These are phyloP conservation scores for Linnemannia schmuckeri DNA, from an alignment of 192 early-diverging fungal species.

Conservation along the genomic window DNA sequence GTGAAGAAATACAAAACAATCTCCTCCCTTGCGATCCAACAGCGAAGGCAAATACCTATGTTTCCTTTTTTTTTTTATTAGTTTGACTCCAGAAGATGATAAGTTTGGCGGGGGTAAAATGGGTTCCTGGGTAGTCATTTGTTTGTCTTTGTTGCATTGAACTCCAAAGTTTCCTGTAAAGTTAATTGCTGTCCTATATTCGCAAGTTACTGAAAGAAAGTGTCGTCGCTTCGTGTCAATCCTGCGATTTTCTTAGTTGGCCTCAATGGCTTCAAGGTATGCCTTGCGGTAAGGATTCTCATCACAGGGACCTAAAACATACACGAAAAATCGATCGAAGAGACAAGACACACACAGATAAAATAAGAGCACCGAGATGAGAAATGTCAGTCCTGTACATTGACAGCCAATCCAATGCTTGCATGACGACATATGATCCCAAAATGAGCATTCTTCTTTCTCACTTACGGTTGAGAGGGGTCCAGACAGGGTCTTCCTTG, in stretches of 20 bases:
- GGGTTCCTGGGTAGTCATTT: neutral
- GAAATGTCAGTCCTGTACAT: neutral
- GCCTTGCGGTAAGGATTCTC: slow-evolving; percentile 65
- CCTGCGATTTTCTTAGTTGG: slow-evolving; percentile 13
- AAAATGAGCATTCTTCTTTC: neutral
- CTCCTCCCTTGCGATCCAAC: neutral
- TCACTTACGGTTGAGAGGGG: slow-evolving; percentile 76
- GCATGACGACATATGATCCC: slow-evolving; percentile 45
- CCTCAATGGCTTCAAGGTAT: slow-evolving; percentile 60
- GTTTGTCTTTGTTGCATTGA: neutral
- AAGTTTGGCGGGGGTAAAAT: neutral
- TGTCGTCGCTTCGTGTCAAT: too few species aligned
- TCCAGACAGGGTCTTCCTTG: slow-evolving; percentile 88
- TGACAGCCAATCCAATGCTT: neutral
- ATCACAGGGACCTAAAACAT: slow-evolving; percentile 63
- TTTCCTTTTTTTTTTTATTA: neutral
- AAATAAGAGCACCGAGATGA: slow-evolving; percentile 8
- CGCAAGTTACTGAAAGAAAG: neutral
- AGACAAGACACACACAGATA: neutral
- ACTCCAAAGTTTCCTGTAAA: neutral
- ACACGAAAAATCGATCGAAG: neutral
- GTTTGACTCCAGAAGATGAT: neutral
- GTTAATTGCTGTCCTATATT: neutral
- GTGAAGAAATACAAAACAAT: neutral
- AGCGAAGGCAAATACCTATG: neutral